Conservation (phyloP, 176 grass and related monocot species). For the Themeda triandra region DNA sequence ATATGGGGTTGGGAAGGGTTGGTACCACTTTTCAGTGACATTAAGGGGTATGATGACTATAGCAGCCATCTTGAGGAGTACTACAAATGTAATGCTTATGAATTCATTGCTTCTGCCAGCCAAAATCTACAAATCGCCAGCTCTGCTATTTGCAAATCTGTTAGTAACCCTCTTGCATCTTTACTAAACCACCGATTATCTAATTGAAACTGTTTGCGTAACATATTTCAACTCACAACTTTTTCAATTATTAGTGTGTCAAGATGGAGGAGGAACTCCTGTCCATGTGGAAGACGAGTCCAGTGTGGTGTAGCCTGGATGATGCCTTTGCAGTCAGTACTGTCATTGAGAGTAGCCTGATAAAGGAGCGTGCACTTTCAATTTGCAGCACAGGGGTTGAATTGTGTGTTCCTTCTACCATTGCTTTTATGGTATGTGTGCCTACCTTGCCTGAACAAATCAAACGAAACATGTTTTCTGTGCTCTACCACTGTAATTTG, state of each 20-base stretch:
- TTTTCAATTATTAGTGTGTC: background rate
- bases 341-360: background rate
- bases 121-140: background rate
- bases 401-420: background rate
- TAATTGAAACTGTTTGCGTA: background rate
- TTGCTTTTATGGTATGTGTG: constrained; percentile 21
- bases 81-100: background rate
- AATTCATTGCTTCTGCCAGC: background rate
- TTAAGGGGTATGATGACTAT: background rate
- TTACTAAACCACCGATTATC: background rate
- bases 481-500: too few relatives aligned
- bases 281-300: too few relatives aligned
- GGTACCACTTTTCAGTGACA: background rate
- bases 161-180: background rate
- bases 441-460: background rate
- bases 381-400: background rate
- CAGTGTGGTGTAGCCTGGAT: background rate
- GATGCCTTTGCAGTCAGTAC: background rate
- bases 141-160: background rate
- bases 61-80: background rate
- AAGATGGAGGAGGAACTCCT: constrained; percentile 10
- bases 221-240: background rate
- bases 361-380: background rate
- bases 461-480: background rate
- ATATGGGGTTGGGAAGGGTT: background rate